Conservation (phyloP, 192 early-diverging fungal genomes). For the Coemansia sp. region DNA sequence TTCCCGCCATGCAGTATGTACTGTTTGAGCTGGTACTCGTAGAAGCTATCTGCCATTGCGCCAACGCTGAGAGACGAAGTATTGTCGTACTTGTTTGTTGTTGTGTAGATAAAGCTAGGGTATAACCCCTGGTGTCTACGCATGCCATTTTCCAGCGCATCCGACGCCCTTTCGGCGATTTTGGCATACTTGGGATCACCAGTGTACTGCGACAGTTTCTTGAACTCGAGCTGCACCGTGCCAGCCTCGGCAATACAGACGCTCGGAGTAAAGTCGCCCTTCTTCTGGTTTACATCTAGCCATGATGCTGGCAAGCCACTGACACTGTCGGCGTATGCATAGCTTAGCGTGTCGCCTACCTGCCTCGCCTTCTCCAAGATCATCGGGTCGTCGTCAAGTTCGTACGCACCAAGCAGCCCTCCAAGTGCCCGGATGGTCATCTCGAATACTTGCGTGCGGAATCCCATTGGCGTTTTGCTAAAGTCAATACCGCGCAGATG, state of each 20-base stretch:
- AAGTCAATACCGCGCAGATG: constrained; percentile 66
- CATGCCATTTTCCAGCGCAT: constrained; percentile 44
- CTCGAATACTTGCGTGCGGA: constrained; percentile 61
- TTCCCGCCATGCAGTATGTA: too few species aligned
- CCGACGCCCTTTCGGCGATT: constrained; percentile 60
- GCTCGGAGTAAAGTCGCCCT: not conserved
- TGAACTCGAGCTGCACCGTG: constrained; percentile 84
- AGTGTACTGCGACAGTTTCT: constrained; percentile 75
- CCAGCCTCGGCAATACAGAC: constrained; percentile 68
- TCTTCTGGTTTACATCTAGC: constrained; percentile 54
- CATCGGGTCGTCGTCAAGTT: constrained; percentile 63
- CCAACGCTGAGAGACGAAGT: constrained; percentile 66
- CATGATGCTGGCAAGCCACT: constrained; percentile 65
- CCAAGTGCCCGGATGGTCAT: constrained; percentile 85
- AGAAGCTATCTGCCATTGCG: constrained; percentile 84
- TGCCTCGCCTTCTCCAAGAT: constrained; percentile 71
- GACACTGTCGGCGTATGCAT: constrained; percentile 62
- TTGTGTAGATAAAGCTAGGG: constrained; percentile 58
- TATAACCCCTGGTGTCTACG: constrained; percentile 67
- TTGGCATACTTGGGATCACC: constrained; percentile 72
- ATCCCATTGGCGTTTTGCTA: constrained; percentile 2
- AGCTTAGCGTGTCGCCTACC: constrained; percentile 69
- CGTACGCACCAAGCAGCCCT: constrained; percentile 77
- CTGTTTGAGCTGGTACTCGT: constrained; percentile 94
- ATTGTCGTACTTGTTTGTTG: constrained; percentile 18